Evolutionary conservation across 768 basidiomycete species (phyloP), one percentile per base, ranked within the genome.

Genomic region (Strobilomyces echinocephalus): DNA sequence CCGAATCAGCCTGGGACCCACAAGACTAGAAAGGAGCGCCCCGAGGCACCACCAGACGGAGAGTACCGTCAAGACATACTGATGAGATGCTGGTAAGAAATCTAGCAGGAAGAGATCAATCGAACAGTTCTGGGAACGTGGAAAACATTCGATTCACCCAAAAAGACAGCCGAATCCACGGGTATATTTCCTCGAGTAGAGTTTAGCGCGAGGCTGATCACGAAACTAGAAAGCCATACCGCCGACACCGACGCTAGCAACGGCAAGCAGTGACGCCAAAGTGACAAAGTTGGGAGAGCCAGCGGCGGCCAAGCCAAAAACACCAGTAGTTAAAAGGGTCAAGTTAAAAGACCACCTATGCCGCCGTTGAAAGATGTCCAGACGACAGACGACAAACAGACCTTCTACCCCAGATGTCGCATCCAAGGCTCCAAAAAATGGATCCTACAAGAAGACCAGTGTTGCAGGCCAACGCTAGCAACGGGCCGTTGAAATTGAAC

Each of bases 21-120:
- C 77, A 34, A 84, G 63, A 53, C 74, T 74, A 11, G 71, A 76
- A 20, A 82, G 51, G 6, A 83, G 71, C 60, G 81, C 79, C 4
- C 82, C 83, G 24, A 82, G 61, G 16, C 74, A 76, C 81, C 81
- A 84, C 78, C 78, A 84, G 15, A 82, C 74, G 1, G 79, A 79
- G 21, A 84, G 66, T 45, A 83, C 62, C 1, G 82, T 83, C 42
- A 84, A 65, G 34, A 83, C 70, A 56, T 80, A 84, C 55, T 84
- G 82, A 55, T 83, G 79, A 9, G 75, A 73, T 21, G 73, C 73
- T 6, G 80, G 81, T 5, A 80, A 57, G 36, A 79, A 76, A 60
- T 81, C 83, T 75, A 63, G 44, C 36, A 24, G 7, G n/a, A n/a
- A n/a, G 64, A 54, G 11, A 36, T 56, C 46, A 61, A 24, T 38